phyloP scores from a whole-genome alignment of 352 stramenopile genomes.

The Globisporangium recalcitrans region DNA sequence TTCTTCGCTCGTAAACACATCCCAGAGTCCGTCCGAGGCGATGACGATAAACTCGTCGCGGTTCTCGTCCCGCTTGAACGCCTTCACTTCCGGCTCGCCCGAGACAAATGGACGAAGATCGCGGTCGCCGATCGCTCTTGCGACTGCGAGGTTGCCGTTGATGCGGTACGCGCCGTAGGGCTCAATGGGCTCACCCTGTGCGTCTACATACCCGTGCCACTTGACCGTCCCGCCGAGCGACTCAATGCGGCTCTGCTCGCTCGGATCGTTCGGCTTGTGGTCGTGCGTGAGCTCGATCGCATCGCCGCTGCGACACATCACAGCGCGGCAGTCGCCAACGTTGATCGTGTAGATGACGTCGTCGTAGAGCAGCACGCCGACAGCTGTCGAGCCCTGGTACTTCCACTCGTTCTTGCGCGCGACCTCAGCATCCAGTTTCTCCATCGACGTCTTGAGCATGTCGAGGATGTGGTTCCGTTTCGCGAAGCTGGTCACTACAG shows the following conservation, averaged over 20 bases:
- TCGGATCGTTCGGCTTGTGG: slow-evolving; percentile 87
- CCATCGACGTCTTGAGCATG: slow-evolving; percentile 38
- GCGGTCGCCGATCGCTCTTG: slow-evolving; percentile 87
- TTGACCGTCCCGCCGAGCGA: slow-evolving; percentile 79
- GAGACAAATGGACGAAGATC: slow-evolving; percentile 84
- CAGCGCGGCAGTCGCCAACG: slow-evolving; percentile 93
- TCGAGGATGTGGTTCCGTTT: slow-evolving; percentile 31
- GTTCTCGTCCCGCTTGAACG: slow-evolving; percentile 67
- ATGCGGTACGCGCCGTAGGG: slow-evolving; percentile 89
- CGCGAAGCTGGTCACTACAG: slow-evolving; percentile 1
- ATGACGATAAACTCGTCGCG: slow-evolving; percentile 92
- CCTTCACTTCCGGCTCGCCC: slow-evolving; percentile 74
- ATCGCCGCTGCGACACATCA: slow-evolving; percentile 84
- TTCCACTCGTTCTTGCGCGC: slow-evolving; percentile 69
- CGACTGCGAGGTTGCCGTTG: slow-evolving; percentile 91
- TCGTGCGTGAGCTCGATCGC: slow-evolving; percentile 76
- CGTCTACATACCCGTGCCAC: slow-evolving; percentile 88
- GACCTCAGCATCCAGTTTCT: slow-evolving; percentile 56
- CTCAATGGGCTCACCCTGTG: slow-evolving; percentile 77
- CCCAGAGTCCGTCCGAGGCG: slow-evolving; percentile 91
- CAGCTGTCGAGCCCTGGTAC: slow-evolving; percentile 72
- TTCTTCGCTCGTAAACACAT: slow-evolving; percentile 91
- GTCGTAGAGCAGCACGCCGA: slow-evolving; percentile 67
- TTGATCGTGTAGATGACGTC: slow-evolving; percentile 86
- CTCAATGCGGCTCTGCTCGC: slow-evolving; percentile 72